Evolutionary conservation across 192 early-diverging fungal genomes (phyloP).

Genomic region (Jimgerdemannia flammicorona): DNA sequence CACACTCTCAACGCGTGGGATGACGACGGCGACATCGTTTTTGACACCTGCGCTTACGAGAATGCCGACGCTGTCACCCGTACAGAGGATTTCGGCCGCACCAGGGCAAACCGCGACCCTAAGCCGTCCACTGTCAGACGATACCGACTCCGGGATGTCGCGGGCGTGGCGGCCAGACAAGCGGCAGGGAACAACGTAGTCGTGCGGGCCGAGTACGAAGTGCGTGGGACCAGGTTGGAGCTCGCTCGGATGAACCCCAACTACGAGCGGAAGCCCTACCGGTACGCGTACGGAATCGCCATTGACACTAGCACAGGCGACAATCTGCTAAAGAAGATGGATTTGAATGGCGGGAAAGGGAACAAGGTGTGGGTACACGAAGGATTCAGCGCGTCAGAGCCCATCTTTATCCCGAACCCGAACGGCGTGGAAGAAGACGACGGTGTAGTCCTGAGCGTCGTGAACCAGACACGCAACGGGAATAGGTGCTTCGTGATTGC

Average conservation of each 20-base stretch:
- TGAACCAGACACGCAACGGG: conserved; percentile 8
- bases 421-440: conserved; percentile 31
- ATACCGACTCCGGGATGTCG: conserved; percentile 24
- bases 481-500: conserved; percentile 29
- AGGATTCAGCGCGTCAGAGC: conserved; percentile 29
- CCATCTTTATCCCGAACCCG: conserved; percentile 24
- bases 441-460: conserved; percentile 28
- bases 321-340: conserved; percentile 28
- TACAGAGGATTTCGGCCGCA: neutral
- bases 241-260: conserved; percentile 29
- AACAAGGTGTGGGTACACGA: conserved; percentile 25
- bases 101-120: conserved; percentile 18
- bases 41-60: conserved; percentile 31
- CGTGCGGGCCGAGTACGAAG: conserved; percentile 18
- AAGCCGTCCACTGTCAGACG: conserved; percentile 23
- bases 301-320: conserved; percentile 18
- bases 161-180: neutral
- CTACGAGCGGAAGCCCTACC: conserved; percentile 21
- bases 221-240: conserved; percentile 28
- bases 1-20: conserved; percentile 50
- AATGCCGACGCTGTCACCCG: conserved; percentile 26
- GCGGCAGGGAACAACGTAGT: neutral
- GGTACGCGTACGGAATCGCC: conserved; percentile 31
- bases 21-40: conserved; percentile 28
- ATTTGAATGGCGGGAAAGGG: conserved; percentile 18